Evolutionary conservation across 2,329 filamentous ascomycete genomes (phyloP).

Genomic region (Lachnellula occidentalis): DNA sequence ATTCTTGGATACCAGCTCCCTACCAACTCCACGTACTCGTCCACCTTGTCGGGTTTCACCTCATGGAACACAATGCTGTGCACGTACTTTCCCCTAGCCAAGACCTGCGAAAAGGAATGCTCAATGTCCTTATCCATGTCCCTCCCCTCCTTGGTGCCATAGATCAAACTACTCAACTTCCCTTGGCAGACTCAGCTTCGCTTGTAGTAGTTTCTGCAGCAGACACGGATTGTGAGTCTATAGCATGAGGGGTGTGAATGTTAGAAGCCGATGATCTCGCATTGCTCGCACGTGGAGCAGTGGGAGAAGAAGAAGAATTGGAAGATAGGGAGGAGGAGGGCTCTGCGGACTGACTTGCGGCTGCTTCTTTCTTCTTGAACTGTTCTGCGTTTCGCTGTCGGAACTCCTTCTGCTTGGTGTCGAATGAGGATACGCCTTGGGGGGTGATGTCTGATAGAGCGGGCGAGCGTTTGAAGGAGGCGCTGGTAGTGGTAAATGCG

Average conservation of each 20-base stretch:
- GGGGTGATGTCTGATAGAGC: slow-evolving; percentile 79
- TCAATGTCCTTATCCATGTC: slow-evolving; percentile 95
- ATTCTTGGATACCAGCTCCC: slow-evolving; percentile 90
- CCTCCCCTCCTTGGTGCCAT: slow-evolving; percentile 91
- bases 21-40: slow-evolving; percentile 88
- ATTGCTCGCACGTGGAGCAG: slow-evolving; percentile 27
- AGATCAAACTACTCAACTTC: slow-evolving; percentile 83
- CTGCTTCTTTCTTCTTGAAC: slow-evolving; percentile 77
- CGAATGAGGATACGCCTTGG: slow-evolving; percentile 69
- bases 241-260: slow-evolving; percentile 35
- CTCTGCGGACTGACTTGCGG: slow-evolving; percentile 71
- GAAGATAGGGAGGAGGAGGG: slow-evolving; percentile 33
- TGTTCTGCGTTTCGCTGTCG: slow-evolving; percentile 73
- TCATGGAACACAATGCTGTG: slow-evolving; percentile 97
- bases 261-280: slow-evolving; percentile 29
- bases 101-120: slow-evolving; percentile 88
- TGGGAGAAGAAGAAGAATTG: slow-evolving; percentile 42
- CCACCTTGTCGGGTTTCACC: slow-evolving; percentile 90
- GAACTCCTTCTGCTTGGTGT: slow-evolving; percentile 77
- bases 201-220: slow-evolving; percentile 44
- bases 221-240: slow-evolving; percentile 57
- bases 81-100: slow-evolving; percentile 95
- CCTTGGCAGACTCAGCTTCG: slow-evolving; percentile 63
- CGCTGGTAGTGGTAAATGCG: slow-evolving; percentile 36
- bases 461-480: slow-evolving; percentile 49